A percentile compares a stretch with the other conserved stretches of the same genome.
These are phyloP conservation scores for Rhodosporidiobolus odoratus DNA, from an alignment of 768 basidiomycete genomes.

Conservation along the genomic window DNA sequence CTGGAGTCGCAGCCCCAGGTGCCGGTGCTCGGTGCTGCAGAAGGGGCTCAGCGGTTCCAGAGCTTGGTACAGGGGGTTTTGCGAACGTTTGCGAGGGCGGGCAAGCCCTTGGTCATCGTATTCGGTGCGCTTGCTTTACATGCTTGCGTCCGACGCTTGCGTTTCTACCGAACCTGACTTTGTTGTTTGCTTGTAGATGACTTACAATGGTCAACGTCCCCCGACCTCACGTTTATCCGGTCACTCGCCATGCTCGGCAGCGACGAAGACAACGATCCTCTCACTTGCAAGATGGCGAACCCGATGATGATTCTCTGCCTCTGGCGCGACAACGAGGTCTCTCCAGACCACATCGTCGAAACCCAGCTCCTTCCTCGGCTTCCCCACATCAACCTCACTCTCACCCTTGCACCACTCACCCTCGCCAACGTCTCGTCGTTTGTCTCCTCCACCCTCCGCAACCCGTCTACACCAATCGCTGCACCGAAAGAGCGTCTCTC, in stretches of 20 bases:
- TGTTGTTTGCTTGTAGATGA: slow-evolving; percentile 6
- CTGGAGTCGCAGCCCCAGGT: slow-evolving; percentile 18
- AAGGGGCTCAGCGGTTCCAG: slow-evolving; percentile 30
- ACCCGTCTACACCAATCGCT: neutral
- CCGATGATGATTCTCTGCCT: slow-evolving; percentile 29
- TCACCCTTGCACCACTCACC: slow-evolving; percentile 23
- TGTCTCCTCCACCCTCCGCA: slow-evolving; percentile 15
- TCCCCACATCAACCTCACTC: neutral
- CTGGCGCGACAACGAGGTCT: slow-evolving; percentile 37
- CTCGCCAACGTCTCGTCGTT: slow-evolving; percentile 9
- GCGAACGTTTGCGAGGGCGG: slow-evolving; percentile 24
- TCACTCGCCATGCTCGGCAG: slow-evolving; percentile 13
- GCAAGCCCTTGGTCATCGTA: slow-evolving; percentile 28
- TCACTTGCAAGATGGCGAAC: slow-evolving; percentile 22
- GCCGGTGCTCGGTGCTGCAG: slow-evolving; percentile 7
- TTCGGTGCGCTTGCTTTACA: slow-evolving; percentile 9
- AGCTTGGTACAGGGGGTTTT: slow-evolving; percentile 21
- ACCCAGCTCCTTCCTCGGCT: slow-evolving; percentile 14
- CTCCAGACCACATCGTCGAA: slow-evolving; percentile 30
- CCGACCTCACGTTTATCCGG: slow-evolving; percentile 33
- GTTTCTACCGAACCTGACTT: too few species aligned
- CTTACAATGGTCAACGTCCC: slow-evolving; percentile 31
- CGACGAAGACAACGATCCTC: slow-evolving; percentile 6
- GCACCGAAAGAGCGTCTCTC: neutral
- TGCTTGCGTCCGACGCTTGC: too few species aligned